phyloP scores from a whole-genome alignment of 768 basidiomycete genomes.

The Mycena vulgaris region DNA sequence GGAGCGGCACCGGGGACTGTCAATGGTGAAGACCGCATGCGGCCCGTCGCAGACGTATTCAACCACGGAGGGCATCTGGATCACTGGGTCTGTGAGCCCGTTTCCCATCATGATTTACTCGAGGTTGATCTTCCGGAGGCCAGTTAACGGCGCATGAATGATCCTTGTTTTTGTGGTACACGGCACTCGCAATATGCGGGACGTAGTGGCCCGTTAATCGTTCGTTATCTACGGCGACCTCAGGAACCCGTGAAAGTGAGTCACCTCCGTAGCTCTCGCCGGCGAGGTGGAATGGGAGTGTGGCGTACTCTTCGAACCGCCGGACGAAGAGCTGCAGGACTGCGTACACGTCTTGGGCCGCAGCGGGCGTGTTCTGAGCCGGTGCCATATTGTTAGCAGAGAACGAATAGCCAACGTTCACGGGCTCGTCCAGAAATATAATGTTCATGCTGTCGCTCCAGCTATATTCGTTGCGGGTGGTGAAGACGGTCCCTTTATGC shows the following conservation, averaged over 20 bases:
- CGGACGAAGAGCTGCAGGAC: constrained; percentile 86
- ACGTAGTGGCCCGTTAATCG: neutral
- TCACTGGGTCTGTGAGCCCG: constrained; percentile 22
- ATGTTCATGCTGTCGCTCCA: constrained; percentile 89
- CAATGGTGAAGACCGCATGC: constrained; percentile 14
- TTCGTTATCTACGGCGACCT: no score
- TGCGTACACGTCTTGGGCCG: constrained; percentile 91
- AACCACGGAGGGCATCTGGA: constrained; percentile 29
- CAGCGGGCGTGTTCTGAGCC: constrained; percentile 85
- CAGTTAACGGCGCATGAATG: constrained; percentile 20
- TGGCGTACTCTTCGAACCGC: constrained; percentile 80
- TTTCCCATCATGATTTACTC: constrained; percentile 21
- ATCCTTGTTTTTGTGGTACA: constrained; percentile 28
- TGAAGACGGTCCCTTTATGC: constrained; percentile 59
- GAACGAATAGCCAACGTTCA: constrained; percentile 93
- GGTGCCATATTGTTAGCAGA: constrained; percentile 75
- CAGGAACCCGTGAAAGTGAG: neutral
- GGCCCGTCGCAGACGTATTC: constrained; percentile 22
- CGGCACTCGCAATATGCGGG: constrained; percentile 13
- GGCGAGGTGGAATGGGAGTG: constrained; percentile 81
- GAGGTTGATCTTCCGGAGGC: constrained; percentile 17
- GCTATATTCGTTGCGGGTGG: constrained; percentile 77
- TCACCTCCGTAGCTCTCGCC: constrained; percentile 82
- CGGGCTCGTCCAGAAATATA: constrained; percentile 85
- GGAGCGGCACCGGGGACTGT: constrained; percentile 11